Percentiles rank a stretch among this genome's conserved stretches.
phyloP scores from a whole-genome alignment of 257 asterid genomes.

The Nemophila menziesii region DNA sequence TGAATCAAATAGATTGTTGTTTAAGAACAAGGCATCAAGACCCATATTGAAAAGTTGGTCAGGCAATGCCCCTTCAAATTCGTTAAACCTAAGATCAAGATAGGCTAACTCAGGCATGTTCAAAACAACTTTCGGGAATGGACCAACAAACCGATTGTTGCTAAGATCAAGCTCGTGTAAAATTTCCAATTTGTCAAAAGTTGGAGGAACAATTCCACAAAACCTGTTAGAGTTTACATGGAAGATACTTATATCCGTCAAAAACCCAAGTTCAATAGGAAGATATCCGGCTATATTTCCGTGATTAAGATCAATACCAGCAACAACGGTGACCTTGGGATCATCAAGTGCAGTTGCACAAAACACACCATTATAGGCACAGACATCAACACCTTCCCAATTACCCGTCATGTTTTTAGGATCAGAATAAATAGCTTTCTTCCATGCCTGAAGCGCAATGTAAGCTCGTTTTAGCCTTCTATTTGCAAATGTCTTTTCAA shows the following conservation, averaged over 20 bases:
- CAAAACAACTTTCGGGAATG: slow-evolving; percentile 54
- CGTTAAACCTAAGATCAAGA: slow-evolving; percentile 72
- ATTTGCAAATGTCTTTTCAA: slow-evolving; percentile 18
- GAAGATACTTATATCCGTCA: slow-evolving; percentile 52
- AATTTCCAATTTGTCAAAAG: slow-evolving; percentile 23
- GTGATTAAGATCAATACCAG: slow-evolving; percentile 74
- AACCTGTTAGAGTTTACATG: slow-evolving; percentile 72
- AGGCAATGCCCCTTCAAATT: slow-evolving; percentile 79
- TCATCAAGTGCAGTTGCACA: slow-evolving; percentile 57
- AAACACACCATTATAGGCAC: slow-evolving; percentile 55
- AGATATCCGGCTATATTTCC: slow-evolving; percentile 86
- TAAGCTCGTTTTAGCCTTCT: slow-evolving; percentile 47
- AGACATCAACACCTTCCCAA: slow-evolving; percentile 68
- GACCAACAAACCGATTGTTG: slow-evolving; percentile 83
- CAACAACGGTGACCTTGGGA: slow-evolving; percentile 44
- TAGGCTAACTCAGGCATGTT: slow-evolving; percentile 43
- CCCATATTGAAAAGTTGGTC: slow-evolving; percentile 16
- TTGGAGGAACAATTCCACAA: slow-evolving; percentile 68
- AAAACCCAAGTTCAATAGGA: slow-evolving; percentile 58
- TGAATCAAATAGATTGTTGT: slow-evolving; percentile 48
- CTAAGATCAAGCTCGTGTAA: slow-evolving; percentile 70
- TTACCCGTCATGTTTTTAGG: slow-evolving; percentile 48
- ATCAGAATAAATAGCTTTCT: slow-evolving; percentile 56
- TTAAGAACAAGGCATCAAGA: slow-evolving; percentile 58
- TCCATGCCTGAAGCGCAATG: slow-evolving; percentile 71